Base-by-base conservation (phyloP, 345 rosid genomes). In the Hibiscus mutabilis region DNA sequence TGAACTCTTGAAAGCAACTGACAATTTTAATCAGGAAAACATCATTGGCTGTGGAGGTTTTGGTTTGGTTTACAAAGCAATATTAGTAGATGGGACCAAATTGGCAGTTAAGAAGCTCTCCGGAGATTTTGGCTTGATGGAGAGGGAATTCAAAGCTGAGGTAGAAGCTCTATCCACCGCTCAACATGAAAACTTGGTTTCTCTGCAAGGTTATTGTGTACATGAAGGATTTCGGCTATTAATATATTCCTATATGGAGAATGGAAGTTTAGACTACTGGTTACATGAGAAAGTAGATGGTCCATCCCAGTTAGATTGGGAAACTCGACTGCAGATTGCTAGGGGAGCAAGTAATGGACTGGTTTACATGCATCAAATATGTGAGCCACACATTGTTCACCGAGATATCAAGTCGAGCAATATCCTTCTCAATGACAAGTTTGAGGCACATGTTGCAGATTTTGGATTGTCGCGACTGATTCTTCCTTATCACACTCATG, bases 371-470 rank as follows among this genome's bases (percentile, higher is more conserved):
- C 89, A 86, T 81, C 85, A 80, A 69, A 73, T 80, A 78, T 86
- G 89, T 55, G 87, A 86, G 70, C 89, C 89, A 64, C 89, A 86
- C 74, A 86, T 86, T 70, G 87, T 86, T 64, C 89, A 86, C 78
- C 76, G 87, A 22, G 89, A 86, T 80, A 83, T 86, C 74, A 86
- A 86, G 79, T 86, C 87, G 60, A 86, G 89, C 80, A 86, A 86
- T 76, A 86, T 85, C 60, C 87, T 85, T 56, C 84, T 85, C 24
- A 81, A 85, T 71, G 86, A 73, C 53, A 79, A 71, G 13, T 85
- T 85, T 79, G 85, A 85, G 66, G 89, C 89, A 14, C 85, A 82
- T 64, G 79, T 86, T 3, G 89, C 82, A 44, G 89, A 86, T 82
- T 86, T 86, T 73, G 89, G 89, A 37, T 77, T 86, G 81, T 80